Percentiles rank a stretch among this genome's conserved stretches.
Evolutionary conservation across 192 early-diverging fungal species (phyloP).

Genomic region (Coemansia sp.): DNA sequence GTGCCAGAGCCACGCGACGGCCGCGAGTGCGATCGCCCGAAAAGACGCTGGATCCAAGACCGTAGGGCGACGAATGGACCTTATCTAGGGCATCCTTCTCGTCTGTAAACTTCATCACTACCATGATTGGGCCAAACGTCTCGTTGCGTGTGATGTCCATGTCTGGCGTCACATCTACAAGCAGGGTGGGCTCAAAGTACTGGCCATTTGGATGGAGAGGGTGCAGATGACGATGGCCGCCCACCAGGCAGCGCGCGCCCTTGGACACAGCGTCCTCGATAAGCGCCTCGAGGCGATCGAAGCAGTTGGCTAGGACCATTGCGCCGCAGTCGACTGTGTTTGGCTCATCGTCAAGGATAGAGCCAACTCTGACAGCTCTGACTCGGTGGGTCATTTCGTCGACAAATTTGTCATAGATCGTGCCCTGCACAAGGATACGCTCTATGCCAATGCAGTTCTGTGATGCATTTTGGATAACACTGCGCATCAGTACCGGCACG

Average conservation of each 20-base stretch:
- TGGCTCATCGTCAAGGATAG: constrained; percentile 66
- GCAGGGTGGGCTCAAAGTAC: constrained; percentile 81
- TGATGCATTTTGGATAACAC: constrained; percentile 84
- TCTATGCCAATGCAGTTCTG: constrained; percentile 93
- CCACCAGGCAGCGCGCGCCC: constrained; percentile 72
- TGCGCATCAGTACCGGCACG: constrained; percentile 76
- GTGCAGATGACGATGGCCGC: constrained; percentile 70
- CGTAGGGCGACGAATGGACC: constrained; percentile 73
- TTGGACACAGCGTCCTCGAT: constrained; percentile 76
- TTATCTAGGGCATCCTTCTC: constrained; percentile 69
- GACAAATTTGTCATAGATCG: constrained; percentile 70
- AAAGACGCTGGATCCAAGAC: constrained; percentile 81
- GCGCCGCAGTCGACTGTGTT: constrained; percentile 76
- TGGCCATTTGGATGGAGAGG: constrained; percentile 74
- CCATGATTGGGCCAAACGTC: constrained; percentile 81
- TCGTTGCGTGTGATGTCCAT: constrained; percentile 80
- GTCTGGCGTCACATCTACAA: constrained; percentile 72
- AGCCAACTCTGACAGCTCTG: constrained; percentile 66
- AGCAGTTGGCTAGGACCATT: constrained; percentile 72
- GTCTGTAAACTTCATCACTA: constrained; percentile 70
- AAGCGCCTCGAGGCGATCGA: constrained; percentile 63
- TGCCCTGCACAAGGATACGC: constrained; percentile 75
- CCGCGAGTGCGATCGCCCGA: constrained; percentile 67
- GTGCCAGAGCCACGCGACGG: constrained; percentile 59
- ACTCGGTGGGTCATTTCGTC: constrained; percentile 64